Base-by-base conservation (phyloP, 2,329 filamentous ascomycete species). In the Blumeria graminis region DNA sequence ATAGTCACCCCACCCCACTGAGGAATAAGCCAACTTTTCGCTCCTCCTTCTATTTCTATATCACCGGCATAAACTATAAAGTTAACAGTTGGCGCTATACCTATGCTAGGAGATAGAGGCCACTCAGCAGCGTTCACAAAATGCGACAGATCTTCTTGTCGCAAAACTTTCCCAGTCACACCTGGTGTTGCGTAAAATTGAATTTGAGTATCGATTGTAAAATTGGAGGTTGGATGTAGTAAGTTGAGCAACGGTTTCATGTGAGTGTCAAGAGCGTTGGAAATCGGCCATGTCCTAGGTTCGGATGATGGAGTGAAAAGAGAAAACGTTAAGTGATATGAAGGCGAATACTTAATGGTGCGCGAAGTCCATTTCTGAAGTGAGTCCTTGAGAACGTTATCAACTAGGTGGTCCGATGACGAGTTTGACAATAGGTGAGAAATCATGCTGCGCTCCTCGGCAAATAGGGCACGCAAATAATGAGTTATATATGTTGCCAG, bases 51-150 rank as follows among this genome's bases (percentile, higher is more conserved):
- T 2, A 71, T 67, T 48, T 71, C 69, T 55, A 64, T 72, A 58
- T 84, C 78, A 57, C 86, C 80, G 7, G 93, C 80, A 65, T 92
- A 98, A 33, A 96, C 75, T 57, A 96, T 81, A 66, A 98, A 96
- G 69, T 98, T 96, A 65, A 98, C 81, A 0, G 92, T 98, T 0
- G 92, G 92, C 0, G 90, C 90, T 16, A 80, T 81, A 45, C 89
- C 92, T 62, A 98, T 96, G 57, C 87, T 94, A 0, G 90, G 90
- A 60, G 85, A 94, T 2, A 98, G 71, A 0, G 92, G 92, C 92
- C 92, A 98, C 70, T 98, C 92, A 1, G 92, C 92, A 1, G 90
- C 89, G 65, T 98, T 98, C 69, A 98, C 88, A 65, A 98, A 98
- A 1, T 86, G 89, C 39, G 86, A 87, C 1, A 98, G 74, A 63